Evolutionary conservation across 176 grass and related monocot species (phyloP).

Genomic region (bread wheat (Triticum aestivum)): IWGSC_CS_RefSeq_v2.1 NC_057806.1:658674229-658674728

Average conservation of each 20-base stretch:
- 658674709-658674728: slow-evolving; percentile 8
- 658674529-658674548: slow-evolving; percentile 59
- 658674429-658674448: neutral
- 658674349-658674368: slow-evolving; percentile 1
- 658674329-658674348: neutral
- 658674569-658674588: slow-evolving; percentile 94
- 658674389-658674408: neutral
- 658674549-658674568: slow-evolving; percentile 39
- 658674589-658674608: slow-evolving; percentile 88
- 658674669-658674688: neutral
- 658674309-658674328: slow-evolving; percentile 12
- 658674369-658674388: slow-evolving; percentile 33
- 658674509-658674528: slow-evolving; percentile 44
- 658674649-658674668: neutral
- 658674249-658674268: neutral
- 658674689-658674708: neutral
- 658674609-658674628: slow-evolving; percentile 82
- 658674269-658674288: neutral
- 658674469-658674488: neutral
- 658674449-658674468: neutral
- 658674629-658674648: slow-evolving; percentile 24
- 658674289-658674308: neutral
- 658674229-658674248: neutral
- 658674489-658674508: slow-evolving; percentile 28
- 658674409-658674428: slow-evolving; percentile 30